Conservation (phyloP, 441 rosid genomes). For the Eutrema salsugineum region DNA sequence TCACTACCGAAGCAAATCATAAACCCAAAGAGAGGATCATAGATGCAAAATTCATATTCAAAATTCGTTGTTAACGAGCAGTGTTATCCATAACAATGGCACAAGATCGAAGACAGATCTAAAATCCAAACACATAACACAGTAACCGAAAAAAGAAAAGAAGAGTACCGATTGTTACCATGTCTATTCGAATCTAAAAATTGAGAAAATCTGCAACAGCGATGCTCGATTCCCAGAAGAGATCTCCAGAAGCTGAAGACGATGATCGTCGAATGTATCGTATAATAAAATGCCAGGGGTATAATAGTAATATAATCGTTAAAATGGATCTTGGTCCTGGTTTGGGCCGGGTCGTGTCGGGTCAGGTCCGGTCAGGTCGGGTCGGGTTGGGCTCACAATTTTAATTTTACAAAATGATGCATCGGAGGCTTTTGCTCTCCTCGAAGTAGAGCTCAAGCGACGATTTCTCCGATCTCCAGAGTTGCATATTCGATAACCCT, state of each 20-base stretch:
- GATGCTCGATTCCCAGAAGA: conserved; percentile 8
- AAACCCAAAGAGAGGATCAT: not conserved
- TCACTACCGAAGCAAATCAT: not conserved
- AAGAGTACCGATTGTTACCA: conserved; percentile 15
- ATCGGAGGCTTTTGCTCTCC: not conserved
- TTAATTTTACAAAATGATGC: no score
- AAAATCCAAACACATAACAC: not conserved
- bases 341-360: not conserved
- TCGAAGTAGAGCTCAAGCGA: not conserved
- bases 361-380: no score
- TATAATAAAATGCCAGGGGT: not conserved
- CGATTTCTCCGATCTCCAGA: not conserved
- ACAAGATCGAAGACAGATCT: conserved; percentile 17
- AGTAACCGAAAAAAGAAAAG: not conserved
- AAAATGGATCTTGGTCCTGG: not conserved
- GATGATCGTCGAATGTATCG: conserved; percentile 8
- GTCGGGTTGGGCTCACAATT: no score
- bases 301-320: not conserved
- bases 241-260: conserved; percentile 7
- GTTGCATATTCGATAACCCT: not conserved
- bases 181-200: not conserved
- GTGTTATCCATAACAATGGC: not conserved
- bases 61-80: not conserved
- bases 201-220: not conserved
- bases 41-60: conserved; percentile 10